Conservation (phyloP, 805 yeast species). For the Scheffersomyces coipomensis region DNA sequence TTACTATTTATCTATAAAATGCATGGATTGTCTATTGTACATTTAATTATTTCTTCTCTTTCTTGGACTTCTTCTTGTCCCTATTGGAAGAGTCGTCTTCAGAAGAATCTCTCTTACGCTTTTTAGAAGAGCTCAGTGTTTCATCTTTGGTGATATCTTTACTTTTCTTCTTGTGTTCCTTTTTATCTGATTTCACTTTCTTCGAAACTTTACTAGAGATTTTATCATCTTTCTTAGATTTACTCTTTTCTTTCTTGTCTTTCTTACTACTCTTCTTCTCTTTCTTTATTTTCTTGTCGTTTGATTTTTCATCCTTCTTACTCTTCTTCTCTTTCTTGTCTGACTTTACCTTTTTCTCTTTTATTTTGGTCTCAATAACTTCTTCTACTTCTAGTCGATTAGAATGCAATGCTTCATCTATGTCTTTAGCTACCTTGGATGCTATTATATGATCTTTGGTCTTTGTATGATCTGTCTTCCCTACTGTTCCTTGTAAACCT, state of each 20-base stretch:
- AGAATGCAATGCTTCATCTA: conserved; percentile 13
- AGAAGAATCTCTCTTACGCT: no score
- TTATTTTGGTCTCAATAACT: conserved; percentile 18
- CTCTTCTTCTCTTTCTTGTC: conserved; percentile 19
- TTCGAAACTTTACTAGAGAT: conserved; percentile 11
- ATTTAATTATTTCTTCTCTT: not conserved
- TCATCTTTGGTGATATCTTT: conserved; percentile 7
- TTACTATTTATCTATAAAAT: no score
- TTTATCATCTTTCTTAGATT: conserved; percentile 9
- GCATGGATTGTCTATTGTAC: no score
- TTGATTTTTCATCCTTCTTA: conserved; percentile 17
- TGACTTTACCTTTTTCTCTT: conserved; percentile 19
- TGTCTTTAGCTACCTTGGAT: conserved; percentile 8
- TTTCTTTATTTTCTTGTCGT: conserved; percentile 15
- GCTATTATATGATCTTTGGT: conserved; percentile 11
- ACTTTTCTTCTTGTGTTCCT: conserved; percentile 10
- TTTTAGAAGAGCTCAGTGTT: no score
- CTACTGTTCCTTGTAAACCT: conserved; percentile 75
- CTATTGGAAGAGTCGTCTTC: no score
- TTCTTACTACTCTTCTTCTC: conserved; percentile 14
- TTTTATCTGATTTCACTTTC: conserved; percentile 11
- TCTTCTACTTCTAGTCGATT: conserved; percentile 21
- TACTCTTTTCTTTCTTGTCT: conserved; percentile 5
- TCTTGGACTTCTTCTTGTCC: conserved; percentile 1
- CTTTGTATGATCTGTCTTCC: conserved; percentile 27